Conservation (phyloP, 352 stramenopile genomes). For the Phytopythium chamaehyphon region DNA sequence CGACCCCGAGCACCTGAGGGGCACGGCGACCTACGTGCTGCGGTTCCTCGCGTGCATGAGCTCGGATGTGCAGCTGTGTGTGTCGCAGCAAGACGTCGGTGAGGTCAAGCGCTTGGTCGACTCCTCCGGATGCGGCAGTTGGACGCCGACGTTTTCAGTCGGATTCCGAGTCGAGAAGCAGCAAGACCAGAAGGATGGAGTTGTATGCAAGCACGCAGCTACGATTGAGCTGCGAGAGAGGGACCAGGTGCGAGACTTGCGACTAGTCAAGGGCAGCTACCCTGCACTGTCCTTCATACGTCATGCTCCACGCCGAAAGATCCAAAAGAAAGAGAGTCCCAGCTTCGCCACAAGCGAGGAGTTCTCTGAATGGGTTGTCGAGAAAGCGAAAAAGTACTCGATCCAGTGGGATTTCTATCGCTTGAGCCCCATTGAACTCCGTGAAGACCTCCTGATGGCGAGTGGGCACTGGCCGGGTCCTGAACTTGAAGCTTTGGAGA, state of each 20-base stretch:
- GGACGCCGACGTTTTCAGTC: slow-evolving; percentile 23
- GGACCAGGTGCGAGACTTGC: neutral
- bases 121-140: slow-evolving; percentile 11
- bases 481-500: slow-evolving; percentile 18
- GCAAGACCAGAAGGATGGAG: slow-evolving; percentile 42
- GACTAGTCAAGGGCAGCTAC: slow-evolving; percentile 15
- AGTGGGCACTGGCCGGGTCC: neutral
- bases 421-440: too few relatives aligned
- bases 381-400: neutral
- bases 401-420: too few relatives aligned
- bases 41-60: slow-evolving; percentile 59
- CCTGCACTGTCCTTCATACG: neutral
- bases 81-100: slow-evolving; percentile 31
- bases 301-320: slow-evolving; percentile 1
- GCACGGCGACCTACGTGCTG: slow-evolving; percentile 67
- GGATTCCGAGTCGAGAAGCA: slow-evolving; percentile 46
- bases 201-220: slow-evolving; percentile 2
- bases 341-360: neutral
- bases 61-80: slow-evolving; percentile 42
- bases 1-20: slow-evolving; percentile 29
- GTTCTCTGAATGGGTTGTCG: slow-evolving; percentile 7
- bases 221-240: too few relatives aligned
- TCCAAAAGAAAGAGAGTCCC: neutral
- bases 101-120: slow-evolving; percentile 18
- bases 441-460: neutral